Percentiles rank a stretch among this genome's conserved stretches.
Evolutionary conservation across 768 basidiomycete genomes (phyloP).

Genomic region (Lepiota brunneoincarnata): DNA sequence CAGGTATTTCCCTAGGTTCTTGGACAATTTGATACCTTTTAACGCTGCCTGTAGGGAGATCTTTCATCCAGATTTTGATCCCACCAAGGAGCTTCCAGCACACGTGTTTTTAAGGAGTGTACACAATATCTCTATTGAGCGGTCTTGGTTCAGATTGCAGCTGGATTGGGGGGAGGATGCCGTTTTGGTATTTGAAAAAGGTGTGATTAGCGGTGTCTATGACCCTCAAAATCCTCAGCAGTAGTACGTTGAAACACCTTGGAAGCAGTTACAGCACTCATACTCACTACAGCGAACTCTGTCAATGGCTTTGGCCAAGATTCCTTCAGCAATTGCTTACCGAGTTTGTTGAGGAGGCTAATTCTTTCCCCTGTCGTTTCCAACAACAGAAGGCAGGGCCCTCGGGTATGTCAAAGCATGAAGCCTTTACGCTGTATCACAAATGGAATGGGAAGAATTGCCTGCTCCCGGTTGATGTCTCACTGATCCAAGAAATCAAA

Average conservation of each 20-base stretch:
- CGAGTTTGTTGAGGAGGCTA: slow-evolving; percentile 6
- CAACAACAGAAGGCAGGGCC: slow-evolving; percentile 31
- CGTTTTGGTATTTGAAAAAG: slow-evolving; percentile 19
- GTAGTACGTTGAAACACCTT: slow-evolving; percentile 20
- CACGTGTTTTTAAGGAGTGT: slow-evolving; percentile 29
- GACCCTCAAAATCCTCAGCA: slow-evolving; percentile 22
- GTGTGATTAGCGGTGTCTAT: slow-evolving; percentile 21
- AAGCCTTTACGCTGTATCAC: slow-evolving; percentile 22
- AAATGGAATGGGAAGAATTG: slow-evolving; percentile 26
- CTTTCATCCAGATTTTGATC: slow-evolving; percentile 23
- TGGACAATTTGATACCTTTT: background rate
- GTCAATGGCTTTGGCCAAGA: slow-evolving; percentile 27
- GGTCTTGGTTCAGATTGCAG: slow-evolving; percentile 30
- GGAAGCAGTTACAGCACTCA: background rate
- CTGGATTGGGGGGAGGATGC: slow-evolving; percentile 31
- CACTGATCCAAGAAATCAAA: slow-evolving; percentile 25
- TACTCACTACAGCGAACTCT: slow-evolving; percentile 17
- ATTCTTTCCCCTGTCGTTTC: slow-evolving; percentile 13
- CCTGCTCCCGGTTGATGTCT: slow-evolving; percentile 21
- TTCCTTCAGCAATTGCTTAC: slow-evolving; percentile 21
- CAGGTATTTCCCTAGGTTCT: slow-evolving; percentile 18
- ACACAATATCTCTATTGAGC: slow-evolving; percentile 33
- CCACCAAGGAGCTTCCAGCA: slow-evolving; percentile 21
- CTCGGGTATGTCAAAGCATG: slow-evolving; percentile 32
- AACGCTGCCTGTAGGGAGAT: slow-evolving; percentile 16